Evolutionary conservation across 768 basidiomycete species (phyloP).

Genomic region (Omphalotus guepiniiformis): DNA sequence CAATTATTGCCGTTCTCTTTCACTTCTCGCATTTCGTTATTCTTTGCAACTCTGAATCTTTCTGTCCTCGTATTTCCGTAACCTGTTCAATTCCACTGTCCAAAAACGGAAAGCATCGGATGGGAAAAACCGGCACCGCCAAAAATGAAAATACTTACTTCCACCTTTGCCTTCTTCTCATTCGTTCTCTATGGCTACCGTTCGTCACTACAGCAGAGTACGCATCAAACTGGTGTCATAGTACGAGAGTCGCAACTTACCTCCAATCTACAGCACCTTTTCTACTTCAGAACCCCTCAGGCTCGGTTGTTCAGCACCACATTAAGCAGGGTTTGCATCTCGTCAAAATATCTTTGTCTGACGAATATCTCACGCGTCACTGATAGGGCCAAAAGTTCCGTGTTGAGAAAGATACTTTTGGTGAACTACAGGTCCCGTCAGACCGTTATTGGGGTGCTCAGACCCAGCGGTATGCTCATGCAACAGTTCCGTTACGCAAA

Average conservation of each 20-base stretch:
- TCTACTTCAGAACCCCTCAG: conserved; percentile 4
- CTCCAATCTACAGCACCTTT: background rate
- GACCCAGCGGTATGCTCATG: conserved; percentile 80
- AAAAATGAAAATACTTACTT: background rate
- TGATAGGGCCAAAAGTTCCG: conserved; percentile 55
- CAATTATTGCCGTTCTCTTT: no score
- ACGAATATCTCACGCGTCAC: no score
- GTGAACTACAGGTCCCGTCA: conserved; percentile 84
- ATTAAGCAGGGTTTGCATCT: background rate
- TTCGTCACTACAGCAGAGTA: conserved; percentile 4
- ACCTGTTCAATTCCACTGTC: no score
- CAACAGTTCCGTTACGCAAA: no score
- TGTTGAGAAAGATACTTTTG: conserved; percentile 91
- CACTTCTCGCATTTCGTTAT: no score
- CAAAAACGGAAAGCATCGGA: no score
- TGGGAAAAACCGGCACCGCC: no score
- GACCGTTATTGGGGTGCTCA: conserved; percentile 98
- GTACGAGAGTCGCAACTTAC: background rate
- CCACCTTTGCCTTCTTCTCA: background rate
- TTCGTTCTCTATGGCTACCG: background rate
- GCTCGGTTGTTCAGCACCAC: conserved; percentile 4
- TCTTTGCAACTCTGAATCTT: no score
- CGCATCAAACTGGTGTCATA: background rate
- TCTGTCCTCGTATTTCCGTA: no score
- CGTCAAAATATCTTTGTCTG: background rate